Evolutionary conservation across 371 early-diverging fungal genomes (phyloP), one percentile per base, ranked within the genome.

Genomic region (Dinochytrium kinnereticum): DNA sequence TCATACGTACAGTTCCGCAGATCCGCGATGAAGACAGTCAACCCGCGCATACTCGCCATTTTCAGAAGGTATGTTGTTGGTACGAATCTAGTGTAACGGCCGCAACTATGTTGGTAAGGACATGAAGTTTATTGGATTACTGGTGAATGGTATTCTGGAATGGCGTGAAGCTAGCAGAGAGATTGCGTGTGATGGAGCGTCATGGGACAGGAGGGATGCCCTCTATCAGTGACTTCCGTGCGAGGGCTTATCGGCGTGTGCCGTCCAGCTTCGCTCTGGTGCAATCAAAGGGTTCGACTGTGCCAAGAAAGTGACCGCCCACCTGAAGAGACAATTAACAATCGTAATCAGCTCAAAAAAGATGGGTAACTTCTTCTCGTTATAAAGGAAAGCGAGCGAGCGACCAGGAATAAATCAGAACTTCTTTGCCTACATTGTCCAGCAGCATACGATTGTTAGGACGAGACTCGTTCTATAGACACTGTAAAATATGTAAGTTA

Each of bases 21-120:
- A 86, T 96, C 97, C 71, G 95, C 92, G 77, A 94, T 92, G 84
- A 93, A 94, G 59, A 92, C 91, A 57, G 92, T 94, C 78, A 95
- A 81, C 0, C 95, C 95, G 66, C 94, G 90, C 93, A 93, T n/a
- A n/a, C n/a, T 92, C 44, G 79, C 71, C 76, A 66, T 66, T 19
- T 28, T 61, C 7, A 10, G 36, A 33, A 34, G 30, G 44, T 44
- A 44, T 44, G 44, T 19, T n/a, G n/a, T n/a, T n/a, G n/a, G n/a
- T n/a, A n/a, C n/a, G n/a, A n/a, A n/a, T n/a, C n/a, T n/a, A n/a
- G n/a, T n/a, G n/a, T n/a, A n/a, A n/a, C n/a, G n/a, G n/a, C n/a
- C n/a, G n/a, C n/a, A n/a, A n/a, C n/a, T n/a, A n/a, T n/a, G n/a
- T n/a, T n/a, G n/a, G n/a, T n/a, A n/a, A n/a, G n/a, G n/a, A n/a